Conservation (phyloP, 257 asterid genomes). For the Nicotiana knightiana region DNA sequence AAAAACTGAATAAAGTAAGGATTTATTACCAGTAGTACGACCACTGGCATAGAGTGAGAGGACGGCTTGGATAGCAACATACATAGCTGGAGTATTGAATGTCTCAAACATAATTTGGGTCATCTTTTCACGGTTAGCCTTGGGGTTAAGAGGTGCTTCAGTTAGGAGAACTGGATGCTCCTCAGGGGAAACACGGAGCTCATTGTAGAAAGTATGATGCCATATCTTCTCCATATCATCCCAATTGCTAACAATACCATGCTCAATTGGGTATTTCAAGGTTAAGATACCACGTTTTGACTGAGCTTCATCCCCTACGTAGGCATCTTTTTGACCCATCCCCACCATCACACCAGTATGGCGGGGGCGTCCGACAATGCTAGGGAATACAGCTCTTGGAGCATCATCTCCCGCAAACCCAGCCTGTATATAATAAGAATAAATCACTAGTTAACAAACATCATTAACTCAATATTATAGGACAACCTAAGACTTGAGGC, state of each 20-base stretch:
- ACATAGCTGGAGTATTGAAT: neutral
- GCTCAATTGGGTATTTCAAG: neutral
- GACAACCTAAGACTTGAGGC: too few species aligned
- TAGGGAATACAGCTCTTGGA: neutral
- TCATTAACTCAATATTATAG: too few species aligned
- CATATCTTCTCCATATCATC: neutral
- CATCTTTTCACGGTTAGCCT: neutral
- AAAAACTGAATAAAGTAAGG: too few species aligned
- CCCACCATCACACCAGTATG: neutral
- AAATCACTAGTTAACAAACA: too few species aligned
- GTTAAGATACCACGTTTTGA: neutral
- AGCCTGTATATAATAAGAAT: neutral
- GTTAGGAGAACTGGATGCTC: neutral
- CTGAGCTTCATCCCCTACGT: neutral
- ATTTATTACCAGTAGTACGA: neutral
- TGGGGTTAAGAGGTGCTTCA: neutral
- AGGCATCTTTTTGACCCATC: neutral
- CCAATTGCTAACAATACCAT: neutral
- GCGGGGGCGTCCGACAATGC: neutral
- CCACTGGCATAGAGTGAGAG: neutral
- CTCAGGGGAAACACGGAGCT: neutral
- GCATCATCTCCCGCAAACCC: neutral
- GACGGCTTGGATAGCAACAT: neutral
- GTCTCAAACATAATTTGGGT: neutral
- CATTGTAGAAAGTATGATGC: neutral